phyloP scores from a whole-genome alignment of 768 basidiomycete genomes.

The Phanerodontia chrysosporium region DNA sequence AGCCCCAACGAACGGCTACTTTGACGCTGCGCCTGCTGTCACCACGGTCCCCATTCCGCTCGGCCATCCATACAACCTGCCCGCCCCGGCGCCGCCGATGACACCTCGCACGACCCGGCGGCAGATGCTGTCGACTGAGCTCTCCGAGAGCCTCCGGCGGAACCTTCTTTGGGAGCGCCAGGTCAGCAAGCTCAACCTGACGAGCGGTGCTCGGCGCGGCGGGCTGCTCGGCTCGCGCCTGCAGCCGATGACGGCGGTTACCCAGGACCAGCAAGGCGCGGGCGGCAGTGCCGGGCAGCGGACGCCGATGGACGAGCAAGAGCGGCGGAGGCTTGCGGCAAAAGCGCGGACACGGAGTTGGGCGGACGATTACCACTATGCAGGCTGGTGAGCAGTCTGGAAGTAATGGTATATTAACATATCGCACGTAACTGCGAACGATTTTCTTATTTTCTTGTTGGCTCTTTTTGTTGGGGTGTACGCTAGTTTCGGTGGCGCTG shows the following conservation, averaged over 20 bases:
- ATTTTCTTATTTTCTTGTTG: constrained; percentile 8
- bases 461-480: not conserved
- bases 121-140: constrained; percentile 78
- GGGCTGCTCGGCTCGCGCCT: constrained; percentile 26
- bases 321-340: constrained; percentile 38
- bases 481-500: not conserved
- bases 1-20: too few relatives aligned
- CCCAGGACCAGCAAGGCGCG: constrained; percentile 8
- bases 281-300: not conserved
- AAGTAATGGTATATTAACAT: not conserved
- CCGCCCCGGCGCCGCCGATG: constrained; percentile 57
- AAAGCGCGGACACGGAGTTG: constrained; percentile 63
- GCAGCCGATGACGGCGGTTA: constrained; percentile 31
- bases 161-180: constrained; percentile 81
- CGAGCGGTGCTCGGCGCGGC: constrained; percentile 29
- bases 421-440: not conserved
- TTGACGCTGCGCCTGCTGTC: too few relatives aligned
- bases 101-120: constrained; percentile 84
- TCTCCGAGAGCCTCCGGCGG: constrained; percentile 78
- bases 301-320: constrained; percentile 28
- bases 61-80: constrained; percentile 69
- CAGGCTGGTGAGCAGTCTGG: constrained; percentile 48
- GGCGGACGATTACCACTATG: constrained; percentile 62
- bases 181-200: constrained; percentile 49
- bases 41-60: constrained; percentile 40